Conservation (phyloP, 768 basidiomycete species). For the Panaeolus papilionaceus region DNA sequence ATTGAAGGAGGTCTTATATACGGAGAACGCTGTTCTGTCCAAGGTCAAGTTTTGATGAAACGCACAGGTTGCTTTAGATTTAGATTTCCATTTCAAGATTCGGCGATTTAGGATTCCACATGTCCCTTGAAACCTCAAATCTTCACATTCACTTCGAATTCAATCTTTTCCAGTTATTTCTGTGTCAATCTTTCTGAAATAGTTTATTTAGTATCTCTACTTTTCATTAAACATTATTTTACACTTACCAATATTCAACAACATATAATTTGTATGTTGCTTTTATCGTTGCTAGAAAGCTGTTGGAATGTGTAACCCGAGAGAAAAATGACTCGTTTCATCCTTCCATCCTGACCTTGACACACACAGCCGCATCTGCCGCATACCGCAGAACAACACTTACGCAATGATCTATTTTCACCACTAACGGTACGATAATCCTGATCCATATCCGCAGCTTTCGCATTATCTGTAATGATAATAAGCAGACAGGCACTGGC, state of each 20-base stretch:
- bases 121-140: not conserved
- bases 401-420: not conserved
- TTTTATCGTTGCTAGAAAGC: no score
- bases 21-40: slow-evolving; percentile 19
- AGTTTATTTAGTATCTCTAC: not conserved
- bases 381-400: not conserved
- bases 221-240: not conserved
- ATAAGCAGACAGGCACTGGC: not conserved
- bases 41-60: slow-evolving; percentile 12
- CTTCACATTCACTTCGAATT: not conserved
- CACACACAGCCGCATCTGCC: not conserved
- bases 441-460: not conserved
- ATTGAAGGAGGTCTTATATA: slow-evolving; percentile 28
- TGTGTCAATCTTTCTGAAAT: not conserved
- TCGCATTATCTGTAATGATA: not conserved
- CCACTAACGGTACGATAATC: not conserved
- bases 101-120: not conserved
- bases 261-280: no score
- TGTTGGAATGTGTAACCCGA: not conserved
- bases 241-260: not conserved
- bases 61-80: slow-evolving; percentile 12
- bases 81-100: not conserved
- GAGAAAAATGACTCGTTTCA: not conserved
- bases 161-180: not conserved
- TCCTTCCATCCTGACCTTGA: not conserved